Conservation (phyloP, 2,329 filamentous ascomycete genomes). For the Lachnellula willkommii region DNA sequence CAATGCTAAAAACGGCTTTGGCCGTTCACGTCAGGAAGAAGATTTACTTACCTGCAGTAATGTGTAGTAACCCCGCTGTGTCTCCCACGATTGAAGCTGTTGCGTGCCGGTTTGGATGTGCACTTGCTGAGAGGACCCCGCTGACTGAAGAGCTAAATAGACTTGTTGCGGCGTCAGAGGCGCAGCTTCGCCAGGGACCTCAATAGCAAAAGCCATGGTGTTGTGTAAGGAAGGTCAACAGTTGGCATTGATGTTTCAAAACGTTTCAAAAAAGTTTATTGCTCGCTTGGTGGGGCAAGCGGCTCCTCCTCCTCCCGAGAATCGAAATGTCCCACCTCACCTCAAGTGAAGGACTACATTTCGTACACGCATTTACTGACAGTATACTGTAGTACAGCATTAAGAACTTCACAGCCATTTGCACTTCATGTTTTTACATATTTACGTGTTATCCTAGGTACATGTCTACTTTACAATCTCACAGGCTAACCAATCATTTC, state of each 20-base stretch:
- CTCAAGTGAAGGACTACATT: too few relatives aligned
- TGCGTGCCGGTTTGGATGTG: slow-evolving; percentile 61
- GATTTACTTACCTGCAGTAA: slow-evolving; percentile 54
- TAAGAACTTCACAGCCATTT: too few relatives aligned
- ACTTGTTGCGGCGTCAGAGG: slow-evolving; percentile 61
- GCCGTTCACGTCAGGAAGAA: not conserved
- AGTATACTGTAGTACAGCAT: too few relatives aligned
- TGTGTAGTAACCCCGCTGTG: slow-evolving; percentile 59
- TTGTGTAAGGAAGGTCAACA: not conserved
- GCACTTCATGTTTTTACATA: too few relatives aligned
- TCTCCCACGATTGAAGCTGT: slow-evolving; percentile 69
- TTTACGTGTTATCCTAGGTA: too few relatives aligned
- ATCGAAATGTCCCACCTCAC: too few relatives aligned
- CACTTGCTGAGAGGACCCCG: slow-evolving; percentile 56
- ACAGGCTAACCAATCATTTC: too few relatives aligned
- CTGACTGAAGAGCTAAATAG: slow-evolving; percentile 57
- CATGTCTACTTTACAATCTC: too few relatives aligned
- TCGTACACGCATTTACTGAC: too few relatives aligned
- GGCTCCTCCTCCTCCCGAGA: too few relatives aligned
- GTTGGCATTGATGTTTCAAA: not conserved
- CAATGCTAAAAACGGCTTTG: not conserved
- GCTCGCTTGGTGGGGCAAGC: too few relatives aligned
- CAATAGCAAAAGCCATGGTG: slow-evolving; percentile 65
- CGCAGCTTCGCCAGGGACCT: slow-evolving; percentile 76
- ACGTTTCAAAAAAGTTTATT: not conserved